phyloP scores from a whole-genome alignment of 257 asterid genomes.

The Coffea canephora region DNA sequence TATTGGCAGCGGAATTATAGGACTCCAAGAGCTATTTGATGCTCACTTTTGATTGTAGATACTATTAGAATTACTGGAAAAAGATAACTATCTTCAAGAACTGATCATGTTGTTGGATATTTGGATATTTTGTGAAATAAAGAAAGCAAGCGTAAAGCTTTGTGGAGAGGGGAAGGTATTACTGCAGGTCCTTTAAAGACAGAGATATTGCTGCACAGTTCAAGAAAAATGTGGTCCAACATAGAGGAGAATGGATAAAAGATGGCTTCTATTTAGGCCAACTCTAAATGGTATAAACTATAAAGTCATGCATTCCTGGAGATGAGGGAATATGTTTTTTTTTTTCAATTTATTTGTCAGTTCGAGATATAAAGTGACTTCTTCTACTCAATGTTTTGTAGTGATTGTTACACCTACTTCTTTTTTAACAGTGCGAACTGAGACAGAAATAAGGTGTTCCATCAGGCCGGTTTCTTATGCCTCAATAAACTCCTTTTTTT shows the following conservation, averaged over 20 bases:
- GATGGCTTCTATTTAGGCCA: too few relatives aligned
- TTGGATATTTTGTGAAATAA: too few relatives aligned
- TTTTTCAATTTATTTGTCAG: too few relatives aligned
- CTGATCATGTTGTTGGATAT: not conserved
- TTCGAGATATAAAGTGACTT: not conserved
- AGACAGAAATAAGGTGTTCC: not conserved
- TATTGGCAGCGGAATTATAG: not conserved
- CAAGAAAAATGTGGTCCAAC: not conserved
- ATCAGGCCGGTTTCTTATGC: not conserved
- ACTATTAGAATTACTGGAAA: not conserved
- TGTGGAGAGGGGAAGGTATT: not conserved
- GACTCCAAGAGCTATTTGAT: not conserved
- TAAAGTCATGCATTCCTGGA: not conserved
- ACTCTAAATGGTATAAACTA: not conserved
- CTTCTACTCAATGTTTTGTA: not conserved
- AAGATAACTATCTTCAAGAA: not conserved
- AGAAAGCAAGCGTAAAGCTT: not conserved
- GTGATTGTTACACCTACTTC: not conserved
- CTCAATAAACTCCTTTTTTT: too few relatives aligned
- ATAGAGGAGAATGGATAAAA: not conserved
- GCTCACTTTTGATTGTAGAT: not conserved
- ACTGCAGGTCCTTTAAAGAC: not conserved
- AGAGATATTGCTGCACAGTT: not conserved
- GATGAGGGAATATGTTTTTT: not conserved
- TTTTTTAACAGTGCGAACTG: not conserved